Percentiles rank a stretch among this genome's conserved stretches.
phyloP scores from a whole-genome alignment of 768 basidiomycete species.

The Pulveroboletus sp. region DNA sequence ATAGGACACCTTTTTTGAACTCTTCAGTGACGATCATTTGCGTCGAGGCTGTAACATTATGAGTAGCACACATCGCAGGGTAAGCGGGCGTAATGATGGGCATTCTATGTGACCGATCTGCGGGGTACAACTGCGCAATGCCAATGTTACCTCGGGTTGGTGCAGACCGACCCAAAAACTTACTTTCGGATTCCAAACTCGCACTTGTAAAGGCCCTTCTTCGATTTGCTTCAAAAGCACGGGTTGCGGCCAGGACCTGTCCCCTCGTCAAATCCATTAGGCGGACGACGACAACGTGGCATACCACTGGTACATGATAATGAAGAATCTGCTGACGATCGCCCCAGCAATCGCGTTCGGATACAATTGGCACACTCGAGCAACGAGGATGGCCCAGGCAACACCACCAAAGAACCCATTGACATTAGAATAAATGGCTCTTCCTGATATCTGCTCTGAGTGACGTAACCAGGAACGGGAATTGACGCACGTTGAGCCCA shows the following conservation, averaged over 20 bases:
- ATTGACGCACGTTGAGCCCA: conserved; percentile 89
- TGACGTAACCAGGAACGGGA: neutral
- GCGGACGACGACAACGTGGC: conserved; percentile 23
- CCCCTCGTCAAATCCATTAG: conserved; percentile 8
- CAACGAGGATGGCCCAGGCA: conserved; percentile 98
- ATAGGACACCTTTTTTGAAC: conserved; percentile 74
- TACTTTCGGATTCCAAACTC: conserved; percentile 98
- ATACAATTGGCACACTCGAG: conserved; percentile 97
- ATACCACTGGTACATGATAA: conserved; percentile 96
- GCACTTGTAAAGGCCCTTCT: conserved; percentile 86
- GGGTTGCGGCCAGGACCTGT: conserved; percentile 96
- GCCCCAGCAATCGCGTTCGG: conserved; percentile 92
- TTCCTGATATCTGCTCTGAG: conserved; percentile 44
- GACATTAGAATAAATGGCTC: conserved; percentile 97
- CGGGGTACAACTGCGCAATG: conserved; percentile 71
- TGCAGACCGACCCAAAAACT: neutral
- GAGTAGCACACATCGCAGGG: conserved; percentile 98
- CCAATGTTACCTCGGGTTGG: neutral
- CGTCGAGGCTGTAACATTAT: conserved; percentile 94
- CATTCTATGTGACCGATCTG: conserved; percentile 94
- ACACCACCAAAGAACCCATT: conserved; percentile 98
- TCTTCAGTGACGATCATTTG: conserved; percentile 96
- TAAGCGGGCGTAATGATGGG: conserved; percentile 99
- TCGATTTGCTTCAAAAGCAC: conserved; percentile 97
- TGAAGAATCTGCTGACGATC: conserved; percentile 96